Base-by-base conservation (phyloP, 495 filamentous ascomycete species). In the Lasiosphaeriaceae sp. region DNA sequence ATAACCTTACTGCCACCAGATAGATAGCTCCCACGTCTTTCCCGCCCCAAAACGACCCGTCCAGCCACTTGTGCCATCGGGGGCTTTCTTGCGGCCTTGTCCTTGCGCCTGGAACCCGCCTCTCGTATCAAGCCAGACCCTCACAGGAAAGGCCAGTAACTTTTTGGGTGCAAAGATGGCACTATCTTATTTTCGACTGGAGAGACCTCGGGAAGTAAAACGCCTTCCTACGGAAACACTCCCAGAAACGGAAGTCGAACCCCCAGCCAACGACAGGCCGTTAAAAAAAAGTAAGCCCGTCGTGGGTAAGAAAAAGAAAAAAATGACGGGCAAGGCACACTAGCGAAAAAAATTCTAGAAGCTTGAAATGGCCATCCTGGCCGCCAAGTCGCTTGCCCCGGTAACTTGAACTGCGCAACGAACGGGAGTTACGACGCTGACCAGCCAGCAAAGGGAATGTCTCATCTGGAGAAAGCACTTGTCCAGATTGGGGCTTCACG, bases 191-290 rank as follows among this genome's bases (percentile, higher is more conserved):
- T 49, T 31, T 31, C 26, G 26, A 31, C 26, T 31, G 26, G 26
- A 31, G 29, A 56, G 29, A 6, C 45, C 3, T 24, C 11, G n/a
- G 5, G 39, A 58, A 58, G 49, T 24, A 54, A 48, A n/a, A 39
- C 60, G 55, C 57, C 47, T 55, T 29, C 19, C 23, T 52, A 34
- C 55, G 62, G 59, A 57, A 56, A 41, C 55, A 29, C 39, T 54
- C 49, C 62, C 60, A 43, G 56, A 65, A 62, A 37, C 19, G 62
- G 62, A 62, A 65, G 41, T 48, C 31, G 29, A 56, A 48, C 50
- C 49, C 56, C 52, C 35, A 54, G 29, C 52, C 60, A 50, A 63
- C 57, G 57, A 23, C 47, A 20, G 31, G 31, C n/a, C 11, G 29
- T 14, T 22, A 11, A 1, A n/a, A 17, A 37, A 43, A 16, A 43